phyloP scores from a whole-genome alignment of 106 monocot genomes.

The Amphibolis antarctica region DNA sequence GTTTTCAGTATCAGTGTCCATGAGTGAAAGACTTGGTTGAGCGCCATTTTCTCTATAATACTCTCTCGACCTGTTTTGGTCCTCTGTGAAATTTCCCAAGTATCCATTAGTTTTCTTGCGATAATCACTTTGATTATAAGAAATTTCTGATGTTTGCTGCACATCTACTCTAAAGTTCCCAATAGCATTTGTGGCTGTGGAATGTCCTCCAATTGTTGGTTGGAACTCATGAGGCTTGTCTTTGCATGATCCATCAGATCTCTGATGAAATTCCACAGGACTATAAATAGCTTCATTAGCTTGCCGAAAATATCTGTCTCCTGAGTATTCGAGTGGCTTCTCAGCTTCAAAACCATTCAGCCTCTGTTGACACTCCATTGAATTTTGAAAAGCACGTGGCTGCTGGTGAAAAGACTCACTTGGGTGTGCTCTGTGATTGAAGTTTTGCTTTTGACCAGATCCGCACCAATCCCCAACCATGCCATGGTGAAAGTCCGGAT shows the following conservation, averaged over 20 bases:
- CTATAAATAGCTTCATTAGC: neutral
- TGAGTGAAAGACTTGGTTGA: neutral
- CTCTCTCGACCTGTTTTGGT: neutral
- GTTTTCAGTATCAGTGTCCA: neutral
- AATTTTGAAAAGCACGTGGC: neutral
- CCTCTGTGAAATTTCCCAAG: neutral
- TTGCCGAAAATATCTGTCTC: neutral
- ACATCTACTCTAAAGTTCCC: neutral
- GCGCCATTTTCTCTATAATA: constrained; percentile 2
- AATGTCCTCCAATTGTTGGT: neutral
- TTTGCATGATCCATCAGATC: neutral
- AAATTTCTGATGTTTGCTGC: neutral
- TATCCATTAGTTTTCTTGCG: neutral
- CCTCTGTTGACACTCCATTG: neutral
- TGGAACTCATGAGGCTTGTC: neutral
- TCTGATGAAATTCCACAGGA: constrained; percentile 8
- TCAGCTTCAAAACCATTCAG: neutral
- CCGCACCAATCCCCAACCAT: neutral
- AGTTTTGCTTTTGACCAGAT: neutral
- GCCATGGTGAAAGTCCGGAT: neutral
- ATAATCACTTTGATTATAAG: constrained; percentile 1
- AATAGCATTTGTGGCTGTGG: neutral
- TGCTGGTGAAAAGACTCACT: neutral
- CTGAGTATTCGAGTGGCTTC: no score
- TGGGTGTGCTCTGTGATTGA: neutral